Conservation (phyloP, 2,329 filamentous ascomycete genomes). For the Xylaria sp. region DNA sequence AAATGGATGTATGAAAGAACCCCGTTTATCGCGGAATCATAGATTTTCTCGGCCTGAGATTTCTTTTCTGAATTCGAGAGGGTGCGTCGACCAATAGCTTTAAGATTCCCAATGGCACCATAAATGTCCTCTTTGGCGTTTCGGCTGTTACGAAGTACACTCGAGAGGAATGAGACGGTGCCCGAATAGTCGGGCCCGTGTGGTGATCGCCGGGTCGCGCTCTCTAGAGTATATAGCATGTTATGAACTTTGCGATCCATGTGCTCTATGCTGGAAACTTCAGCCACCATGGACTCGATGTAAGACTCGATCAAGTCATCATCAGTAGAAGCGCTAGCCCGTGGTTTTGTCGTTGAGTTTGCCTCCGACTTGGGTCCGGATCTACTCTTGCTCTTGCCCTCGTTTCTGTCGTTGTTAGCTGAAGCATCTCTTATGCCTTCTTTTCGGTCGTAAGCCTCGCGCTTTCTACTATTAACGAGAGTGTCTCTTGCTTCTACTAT, state of each 20-base stretch:
- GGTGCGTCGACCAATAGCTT: background rate
- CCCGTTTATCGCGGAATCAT: background rate
- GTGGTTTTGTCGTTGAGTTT: background rate
- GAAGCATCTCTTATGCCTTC: background rate
- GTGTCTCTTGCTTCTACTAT: conserved; percentile 5
- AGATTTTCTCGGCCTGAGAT: background rate
- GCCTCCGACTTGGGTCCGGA: background rate
- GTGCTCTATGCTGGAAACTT: background rate
- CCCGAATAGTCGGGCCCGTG: background rate
- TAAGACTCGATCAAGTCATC: background rate
- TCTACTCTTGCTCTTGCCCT: background rate
- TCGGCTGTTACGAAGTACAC: background rate
- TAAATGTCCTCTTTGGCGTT: background rate
- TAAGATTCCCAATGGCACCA: background rate
- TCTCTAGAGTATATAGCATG: background rate
- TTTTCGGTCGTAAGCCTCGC: background rate
- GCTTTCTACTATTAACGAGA: background rate
- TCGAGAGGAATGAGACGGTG: background rate
- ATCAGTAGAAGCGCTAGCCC: too few species aligned
- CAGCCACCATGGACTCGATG: background rate
- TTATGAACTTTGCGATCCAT: background rate
- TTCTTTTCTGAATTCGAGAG: background rate
- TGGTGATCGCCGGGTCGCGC: background rate
- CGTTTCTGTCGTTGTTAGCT: background rate
- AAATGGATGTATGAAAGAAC: background rate